Base-by-base conservation (phyloP, 371 early-diverging fungal genomes). In the Actinomucor elegans region DNA sequence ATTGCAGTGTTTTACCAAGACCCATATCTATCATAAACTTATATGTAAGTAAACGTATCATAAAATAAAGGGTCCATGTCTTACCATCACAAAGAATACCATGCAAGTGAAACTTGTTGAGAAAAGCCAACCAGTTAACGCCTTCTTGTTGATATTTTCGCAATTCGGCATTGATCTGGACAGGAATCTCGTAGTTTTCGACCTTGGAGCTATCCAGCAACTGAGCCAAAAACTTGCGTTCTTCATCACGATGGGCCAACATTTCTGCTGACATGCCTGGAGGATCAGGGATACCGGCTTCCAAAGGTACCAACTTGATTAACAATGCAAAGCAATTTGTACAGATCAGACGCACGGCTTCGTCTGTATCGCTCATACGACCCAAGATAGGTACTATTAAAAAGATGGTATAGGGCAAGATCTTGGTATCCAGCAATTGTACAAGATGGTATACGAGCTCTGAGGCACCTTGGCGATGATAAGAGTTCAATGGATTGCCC, bases 31-130 rank as follows among this genome's bases (percentile, higher is more conserved):
- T 28, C 12, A 9, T 33, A 38, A 8, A 27, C 21, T 14, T 29
- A n/a, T 14, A 36, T 29, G 33, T 5, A 21, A 57, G 46, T 12
- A 40, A 18, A 41, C 7, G 1, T 14, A 41, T 29, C 36, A 43
- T n/a, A n/a, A n/a, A n/a, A n/a, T n/a, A n/a, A n/a, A n/a, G n/a
- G n/a, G n/a, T n/a, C n/a, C n/a, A n/a, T n/a, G n/a, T 10, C 78
- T 72, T 80, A 83, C 88, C 96, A 75, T 99, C 99, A 69, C 99
- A 98, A 20, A 99, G 80, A 46, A 99, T 94, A 10, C 99, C 99
- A 59, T 99, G 98, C 15, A 99, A 73, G 60, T 92, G 93, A 70
- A 93, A 97, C 57, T 92, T 87, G 70, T 93, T 93, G 52, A 99
- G 80, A 71, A 98, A 99, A n/a, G 93, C 93, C 49, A 99, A 73